A percentile compares a stretch with the other conserved stretches of the same genome.
phyloP scores from a whole-genome alignment of 2,329 filamentous ascomycete genomes.

The Pseudohalonectria lignicola region DNA sequence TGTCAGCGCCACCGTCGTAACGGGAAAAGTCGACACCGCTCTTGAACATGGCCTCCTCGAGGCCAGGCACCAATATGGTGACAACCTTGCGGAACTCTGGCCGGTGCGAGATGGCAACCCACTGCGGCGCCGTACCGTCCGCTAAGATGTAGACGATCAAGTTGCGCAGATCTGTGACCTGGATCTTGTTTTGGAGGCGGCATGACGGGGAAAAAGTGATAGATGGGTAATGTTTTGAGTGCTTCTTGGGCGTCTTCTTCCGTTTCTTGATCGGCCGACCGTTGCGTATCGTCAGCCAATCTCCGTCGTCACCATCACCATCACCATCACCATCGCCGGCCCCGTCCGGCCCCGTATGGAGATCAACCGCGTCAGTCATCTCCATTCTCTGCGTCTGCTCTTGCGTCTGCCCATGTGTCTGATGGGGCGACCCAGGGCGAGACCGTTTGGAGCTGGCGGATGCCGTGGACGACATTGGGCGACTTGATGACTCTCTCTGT shows the following conservation, averaged over 20 bases:
- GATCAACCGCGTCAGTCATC: too few species aligned
- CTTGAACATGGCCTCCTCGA: constrained; percentile 86
- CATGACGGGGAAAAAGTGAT: constrained; percentile 46
- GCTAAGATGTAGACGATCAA: constrained; percentile 57
- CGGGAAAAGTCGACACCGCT: constrained; percentile 37
- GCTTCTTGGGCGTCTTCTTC: constrained; percentile 48
- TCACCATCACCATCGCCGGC: constrained; percentile 14
- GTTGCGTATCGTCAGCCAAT: constrained; percentile 41
- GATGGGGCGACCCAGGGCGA: too few species aligned
- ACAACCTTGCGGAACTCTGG: constrained; percentile 69
- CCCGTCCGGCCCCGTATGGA: too few species aligned
- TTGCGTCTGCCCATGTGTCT: too few species aligned
- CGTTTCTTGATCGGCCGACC: constrained; percentile 43
- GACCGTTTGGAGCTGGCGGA: too few species aligned
- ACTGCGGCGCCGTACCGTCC: constrained; percentile 53
- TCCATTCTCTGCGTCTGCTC: too few species aligned
- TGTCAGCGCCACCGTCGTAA: constrained; percentile 25
- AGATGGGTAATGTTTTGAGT: constrained; percentile 46
- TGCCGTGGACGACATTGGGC: too few species aligned
- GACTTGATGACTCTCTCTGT: too few species aligned
- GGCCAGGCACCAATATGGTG: constrained; percentile 79
- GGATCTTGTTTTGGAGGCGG: constrained; percentile 50
- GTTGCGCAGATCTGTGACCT: constrained; percentile 50
- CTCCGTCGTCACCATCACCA: constrained; percentile 20
- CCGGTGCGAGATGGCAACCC: constrained; percentile 52